Evolutionary conservation across 352 stramenopile genomes (phyloP).

Genomic region (Detonula confervacea): DNA sequence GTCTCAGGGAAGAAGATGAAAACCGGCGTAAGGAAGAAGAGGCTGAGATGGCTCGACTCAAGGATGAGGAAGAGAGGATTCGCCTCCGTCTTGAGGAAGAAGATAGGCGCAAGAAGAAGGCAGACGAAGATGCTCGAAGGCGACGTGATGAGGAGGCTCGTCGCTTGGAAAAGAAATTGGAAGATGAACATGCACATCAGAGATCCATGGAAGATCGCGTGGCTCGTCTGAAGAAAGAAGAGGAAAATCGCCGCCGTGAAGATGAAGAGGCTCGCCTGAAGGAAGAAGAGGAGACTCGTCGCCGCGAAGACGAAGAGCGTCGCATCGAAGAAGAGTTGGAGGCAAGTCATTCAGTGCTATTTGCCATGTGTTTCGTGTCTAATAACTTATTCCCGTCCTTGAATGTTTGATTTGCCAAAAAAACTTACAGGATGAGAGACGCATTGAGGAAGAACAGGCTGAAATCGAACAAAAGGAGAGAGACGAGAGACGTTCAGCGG

Average conservation of each 20-base stretch:
- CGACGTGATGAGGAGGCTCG: no score
- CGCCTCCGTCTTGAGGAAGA: constrained; percentile 1
- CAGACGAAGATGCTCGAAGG: background rate
- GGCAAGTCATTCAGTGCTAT: no score
- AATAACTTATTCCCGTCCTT: background rate
- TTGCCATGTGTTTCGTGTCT: no score
- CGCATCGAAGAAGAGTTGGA: no score
- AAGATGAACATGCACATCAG: no score
- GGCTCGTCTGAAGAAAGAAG: no score
- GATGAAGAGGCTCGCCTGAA: no score
- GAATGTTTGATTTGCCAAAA: background rate
- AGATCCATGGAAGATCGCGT: no score
- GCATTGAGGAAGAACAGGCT: constrained; percentile 20
- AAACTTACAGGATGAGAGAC: constrained; percentile 29
- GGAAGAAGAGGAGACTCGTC: constrained; percentile 17
- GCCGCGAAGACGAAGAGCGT: background rate
- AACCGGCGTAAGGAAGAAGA: constrained; percentile 15
- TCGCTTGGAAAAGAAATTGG: no score
- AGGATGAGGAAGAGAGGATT: constrained; percentile 20
- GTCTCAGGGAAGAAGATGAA: constrained; percentile 17
- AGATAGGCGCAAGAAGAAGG: constrained; percentile 2
- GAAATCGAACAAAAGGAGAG: constrained; percentile 6
- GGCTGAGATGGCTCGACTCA: background rate
- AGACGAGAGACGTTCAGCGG: background rate
- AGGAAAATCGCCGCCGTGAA: no score